A percentile compares a stretch with the other conserved stretches of the same genome.
phyloP scores from a whole-genome alignment of 2,329 filamentous ascomycete genomes.

The Fusarium sp. region DNA sequence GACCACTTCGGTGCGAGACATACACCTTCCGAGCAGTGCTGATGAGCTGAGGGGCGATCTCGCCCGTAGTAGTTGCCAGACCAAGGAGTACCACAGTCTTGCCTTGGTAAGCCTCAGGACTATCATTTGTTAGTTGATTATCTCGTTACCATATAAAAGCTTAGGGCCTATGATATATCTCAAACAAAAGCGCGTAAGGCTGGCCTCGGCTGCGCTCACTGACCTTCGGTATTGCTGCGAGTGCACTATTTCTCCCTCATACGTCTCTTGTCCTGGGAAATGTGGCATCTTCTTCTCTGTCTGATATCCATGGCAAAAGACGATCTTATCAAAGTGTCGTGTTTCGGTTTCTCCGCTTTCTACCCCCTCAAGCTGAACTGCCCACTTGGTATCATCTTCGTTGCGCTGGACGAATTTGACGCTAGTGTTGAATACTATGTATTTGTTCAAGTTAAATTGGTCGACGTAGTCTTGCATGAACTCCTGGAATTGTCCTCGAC shows the following conservation, averaged over 20 bases:
- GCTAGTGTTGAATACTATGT: conserved; percentile 14
- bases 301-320: conserved; percentile 28
- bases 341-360: background rate
- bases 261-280: conserved; percentile 8
- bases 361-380: conserved; percentile 3
- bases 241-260: conserved; percentile 11
- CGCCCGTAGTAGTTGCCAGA: conserved; percentile 12
- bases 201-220: background rate
- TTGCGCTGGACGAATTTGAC: background rate
- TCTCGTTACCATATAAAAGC: too few species aligned
- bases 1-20: conserved; percentile 19
- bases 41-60: conserved; percentile 7
- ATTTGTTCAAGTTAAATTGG: background rate
- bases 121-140: background rate
- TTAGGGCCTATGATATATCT: too few species aligned
- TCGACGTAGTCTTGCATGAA: conserved; percentile 25
- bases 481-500: conserved; percentile 18
- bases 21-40: conserved; percentile 16
- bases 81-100: conserved; percentile 22
- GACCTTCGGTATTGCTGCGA: conserved; percentile 25
- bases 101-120: background rate
- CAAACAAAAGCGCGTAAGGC: too few species aligned
- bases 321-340: conserved; percentile 17
- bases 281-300: conserved; percentile 14
- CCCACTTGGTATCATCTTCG: background rate